These are phyloP conservation scores for Nakazawaea populi DNA, from an alignment of 805 yeast species.

Conservation along the genomic window DNA sequence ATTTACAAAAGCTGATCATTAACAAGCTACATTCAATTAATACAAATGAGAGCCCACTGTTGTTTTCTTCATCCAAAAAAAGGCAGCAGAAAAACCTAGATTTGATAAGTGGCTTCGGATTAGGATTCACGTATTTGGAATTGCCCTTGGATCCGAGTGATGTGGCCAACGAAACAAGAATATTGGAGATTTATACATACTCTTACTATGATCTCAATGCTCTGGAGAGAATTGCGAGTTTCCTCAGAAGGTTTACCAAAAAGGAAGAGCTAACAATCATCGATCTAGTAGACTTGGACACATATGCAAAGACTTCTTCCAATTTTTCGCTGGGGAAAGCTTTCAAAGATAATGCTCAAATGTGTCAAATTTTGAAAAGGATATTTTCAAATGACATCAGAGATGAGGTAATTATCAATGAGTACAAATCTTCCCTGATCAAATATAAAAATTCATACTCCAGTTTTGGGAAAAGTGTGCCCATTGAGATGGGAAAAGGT, in stretches of 20 bases:
- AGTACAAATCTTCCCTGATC: neutral
- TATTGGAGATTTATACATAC: constrained; percentile 6
- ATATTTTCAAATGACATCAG: neutral
- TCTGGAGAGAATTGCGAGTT: neutral
- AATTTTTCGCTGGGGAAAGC: neutral
- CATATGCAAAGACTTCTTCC: neutral
- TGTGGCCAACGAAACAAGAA: neutral
- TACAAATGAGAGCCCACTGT: neutral
- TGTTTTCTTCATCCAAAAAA: neutral
- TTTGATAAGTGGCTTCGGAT: neutral
- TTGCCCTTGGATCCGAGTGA: neutral
- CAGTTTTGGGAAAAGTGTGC: neutral
- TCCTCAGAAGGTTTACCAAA: neutral
- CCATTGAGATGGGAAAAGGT: neutral
- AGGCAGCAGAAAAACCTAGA: neutral
- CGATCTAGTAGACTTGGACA: constrained; percentile 1
- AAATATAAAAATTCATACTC: neutral
- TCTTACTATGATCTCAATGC: neutral
- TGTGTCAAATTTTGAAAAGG: neutral
- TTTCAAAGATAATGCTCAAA: neutral
- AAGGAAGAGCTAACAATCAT: neutral
- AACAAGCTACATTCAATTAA: neutral
- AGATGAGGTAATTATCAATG: neutral
- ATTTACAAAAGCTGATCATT: neutral
- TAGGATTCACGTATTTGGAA: constrained; percentile 2